A percentile compares a stretch with the other conserved stretches of the same genome.
Conservation (phyloP, 2,329 filamentous ascomycete species). For the Lachnellula cervina region DNA sequence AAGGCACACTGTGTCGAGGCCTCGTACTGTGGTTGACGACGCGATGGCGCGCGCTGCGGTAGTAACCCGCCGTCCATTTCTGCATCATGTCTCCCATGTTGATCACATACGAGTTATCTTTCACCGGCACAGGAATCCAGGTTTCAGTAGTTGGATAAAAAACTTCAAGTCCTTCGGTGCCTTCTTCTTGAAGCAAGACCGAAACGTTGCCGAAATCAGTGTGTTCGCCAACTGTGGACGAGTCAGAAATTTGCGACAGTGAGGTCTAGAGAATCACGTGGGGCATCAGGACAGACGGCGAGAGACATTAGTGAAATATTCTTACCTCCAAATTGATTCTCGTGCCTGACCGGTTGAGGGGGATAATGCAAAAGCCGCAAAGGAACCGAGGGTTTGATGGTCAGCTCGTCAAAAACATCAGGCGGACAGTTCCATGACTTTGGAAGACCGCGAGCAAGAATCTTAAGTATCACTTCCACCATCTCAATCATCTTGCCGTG, state of each 20-base stretch:
- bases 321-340: slow-evolving; percentile 14
- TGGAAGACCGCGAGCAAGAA: slow-evolving; percentile 44
- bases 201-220: slow-evolving; percentile 35
- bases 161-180: slow-evolving; percentile 29
- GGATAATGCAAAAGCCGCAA: slow-evolving; percentile 43
- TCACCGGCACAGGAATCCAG: slow-evolving; percentile 33
- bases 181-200: slow-evolving; percentile 30
- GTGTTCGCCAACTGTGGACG: slow-evolving; percentile 29
- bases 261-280: not conserved
- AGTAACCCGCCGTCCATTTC: slow-evolving; percentile 44
- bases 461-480: slow-evolving; percentile 42
- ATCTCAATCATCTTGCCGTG: slow-evolving; percentile 42
- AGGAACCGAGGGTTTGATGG: slow-evolving; percentile 38
- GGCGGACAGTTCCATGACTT: slow-evolving; percentile 29
- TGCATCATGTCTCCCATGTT: slow-evolving; percentile 44
- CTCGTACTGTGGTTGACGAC: slow-evolving; percentile 44
- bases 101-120: slow-evolving; percentile 40
- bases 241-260: not conserved
- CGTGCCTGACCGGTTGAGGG: slow-evolving; percentile 23
- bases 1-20: slow-evolving; percentile 48
- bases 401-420: not conserved
- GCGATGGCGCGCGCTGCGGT: slow-evolving; percentile 45
- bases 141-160: slow-evolving; percentile 17
- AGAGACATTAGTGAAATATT: not conserved
- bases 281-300: not conserved